Base-by-base conservation (phyloP, 495 filamentous ascomycete genomes). In the Cryomyces minteri region DNA sequence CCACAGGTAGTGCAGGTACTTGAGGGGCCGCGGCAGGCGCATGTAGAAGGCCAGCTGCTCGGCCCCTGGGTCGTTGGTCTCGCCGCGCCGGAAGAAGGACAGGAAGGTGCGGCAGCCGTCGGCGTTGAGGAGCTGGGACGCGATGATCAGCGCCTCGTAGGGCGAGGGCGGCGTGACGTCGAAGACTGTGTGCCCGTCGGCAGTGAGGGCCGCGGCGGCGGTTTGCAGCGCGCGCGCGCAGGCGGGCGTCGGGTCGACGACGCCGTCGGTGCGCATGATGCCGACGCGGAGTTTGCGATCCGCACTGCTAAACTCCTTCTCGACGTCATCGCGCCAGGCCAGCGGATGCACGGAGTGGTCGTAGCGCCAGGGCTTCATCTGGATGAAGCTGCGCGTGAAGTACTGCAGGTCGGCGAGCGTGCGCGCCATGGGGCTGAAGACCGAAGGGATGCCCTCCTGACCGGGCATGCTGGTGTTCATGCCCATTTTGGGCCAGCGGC, bases 401-500 rank as follows among this genome's bases (percentile, higher is more conserved):
- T 92, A 94, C 11, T 69, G 71, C 32, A 98, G 62, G 56, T 98
- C 88, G 37, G 73, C 74, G 54, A 95, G 61, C 1, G 90, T 94
- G 46, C 86, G 72, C 8, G 90, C 72, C 90, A 98, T 95, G 4
- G 88, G 88, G 44, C 82, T 88, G 60, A 88, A 95, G 25, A 93
- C 83, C 54, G 79, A 84, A 3, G 82, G 71, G 32, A 98, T 77
- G 4, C 88, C 88, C 59, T 98, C 88, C 60, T 98, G 88, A 0
- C 88, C 88, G 0, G 82, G 75, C 88, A 95, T 95, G 51, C 82
- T 88, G 3, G 90, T 94, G 34, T 69, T 67, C 49, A 84, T 80
- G 5, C 88, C 90, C 36, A 68, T 68, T 57, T 92, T 92, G 4
- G 86, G 87, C 85, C 90, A 98, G 29, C 90, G 70, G 12, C 90